Conservation (phyloP, 768 basidiomycete species). For the Inosperma sp. region DNA sequence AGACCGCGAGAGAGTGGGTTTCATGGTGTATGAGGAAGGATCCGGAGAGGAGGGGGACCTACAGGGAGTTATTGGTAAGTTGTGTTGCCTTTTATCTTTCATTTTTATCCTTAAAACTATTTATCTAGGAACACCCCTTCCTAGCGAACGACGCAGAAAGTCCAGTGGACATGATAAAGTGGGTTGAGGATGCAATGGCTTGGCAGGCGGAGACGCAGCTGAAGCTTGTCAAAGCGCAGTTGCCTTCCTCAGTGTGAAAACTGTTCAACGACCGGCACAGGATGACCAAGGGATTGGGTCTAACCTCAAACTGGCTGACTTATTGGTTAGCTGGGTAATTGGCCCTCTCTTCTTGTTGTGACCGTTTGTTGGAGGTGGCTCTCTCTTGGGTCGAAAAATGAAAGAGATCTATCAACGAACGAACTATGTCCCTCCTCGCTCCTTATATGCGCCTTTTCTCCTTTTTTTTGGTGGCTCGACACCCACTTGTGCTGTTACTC, state of each 20-base stretch:
- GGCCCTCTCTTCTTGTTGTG: no score
- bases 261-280: no score
- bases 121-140: slow-evolving; percentile 69
- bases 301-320: no score
- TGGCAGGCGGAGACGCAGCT: slow-evolving; percentile 12
- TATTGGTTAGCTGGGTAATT: no score
- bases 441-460: no score
- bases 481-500: no score
- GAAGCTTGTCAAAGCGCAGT: slow-evolving; percentile 10
- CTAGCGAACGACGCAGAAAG: slow-evolving; percentile 53
- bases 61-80: slow-evolving; percentile 71
- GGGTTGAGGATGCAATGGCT: slow-evolving; percentile 60
- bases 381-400: no score
- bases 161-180: slow-evolving; percentile 78
- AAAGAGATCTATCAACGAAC: no score
- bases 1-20: slow-evolving; percentile 79
- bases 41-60: slow-evolving; percentile 74
- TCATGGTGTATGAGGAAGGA: slow-evolving; percentile 75
- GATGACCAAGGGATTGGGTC: no score
- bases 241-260: slow-evolving; percentile 18
- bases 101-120: background rate
- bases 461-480: no score
- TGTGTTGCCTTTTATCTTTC: background rate
- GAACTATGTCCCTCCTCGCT: no score
- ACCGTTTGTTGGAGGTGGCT: no score